These are phyloP conservation scores for Quercus alba DNA, from an alignment of 306 rosid species.

Conservation along the genomic window DNA sequence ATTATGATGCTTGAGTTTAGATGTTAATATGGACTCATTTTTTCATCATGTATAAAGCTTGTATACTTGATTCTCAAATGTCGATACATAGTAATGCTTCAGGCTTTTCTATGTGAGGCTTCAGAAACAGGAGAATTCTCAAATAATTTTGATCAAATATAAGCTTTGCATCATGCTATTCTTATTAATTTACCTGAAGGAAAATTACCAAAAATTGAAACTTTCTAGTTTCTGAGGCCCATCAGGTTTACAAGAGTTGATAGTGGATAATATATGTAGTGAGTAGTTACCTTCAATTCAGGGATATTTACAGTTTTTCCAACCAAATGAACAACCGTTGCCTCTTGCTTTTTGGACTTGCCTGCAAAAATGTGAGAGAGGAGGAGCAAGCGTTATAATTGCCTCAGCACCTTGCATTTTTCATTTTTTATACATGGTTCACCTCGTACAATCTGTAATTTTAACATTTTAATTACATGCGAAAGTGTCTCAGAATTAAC, in stretches of 20 bases:
- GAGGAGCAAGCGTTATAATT: neutral
- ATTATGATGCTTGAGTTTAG: neutral
- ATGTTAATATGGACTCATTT: neutral
- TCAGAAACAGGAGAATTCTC: no score
- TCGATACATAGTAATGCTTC: neutral
- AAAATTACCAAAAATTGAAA: neutral
- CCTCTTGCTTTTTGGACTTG: neutral
- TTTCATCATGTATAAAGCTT: neutral
- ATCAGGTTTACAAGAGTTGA: neutral
- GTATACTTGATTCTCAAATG: neutral
- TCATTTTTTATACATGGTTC: neutral
- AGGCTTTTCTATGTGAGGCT: no score
- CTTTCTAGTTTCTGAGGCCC: neutral
- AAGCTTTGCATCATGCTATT: neutral
- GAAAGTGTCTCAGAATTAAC: neutral
- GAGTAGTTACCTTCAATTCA: no score
- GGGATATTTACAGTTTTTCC: no score
- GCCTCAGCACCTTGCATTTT: neutral
- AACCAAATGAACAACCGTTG: neutral
- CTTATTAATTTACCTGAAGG: neutral
- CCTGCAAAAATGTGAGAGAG: neutral
- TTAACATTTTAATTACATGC: neutral
- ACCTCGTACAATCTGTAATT: neutral
- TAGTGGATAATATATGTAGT: no score
- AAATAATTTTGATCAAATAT: no score